Evolutionary conservation across 1,284 basidiomycete genomes (phyloP).

Genomic region (Microbotryomycetes sp.): DNA sequence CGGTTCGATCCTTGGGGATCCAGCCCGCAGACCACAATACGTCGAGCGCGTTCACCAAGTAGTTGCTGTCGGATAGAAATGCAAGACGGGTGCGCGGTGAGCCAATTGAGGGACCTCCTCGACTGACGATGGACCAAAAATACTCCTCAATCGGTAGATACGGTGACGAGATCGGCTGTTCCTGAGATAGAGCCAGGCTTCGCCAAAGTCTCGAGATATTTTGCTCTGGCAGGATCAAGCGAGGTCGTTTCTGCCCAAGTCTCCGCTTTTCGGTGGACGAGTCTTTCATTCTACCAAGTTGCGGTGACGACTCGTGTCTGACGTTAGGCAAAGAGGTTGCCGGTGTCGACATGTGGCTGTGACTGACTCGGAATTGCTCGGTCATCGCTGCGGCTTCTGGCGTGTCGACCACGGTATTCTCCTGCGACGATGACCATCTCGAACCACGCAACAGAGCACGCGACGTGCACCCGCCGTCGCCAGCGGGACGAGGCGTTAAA

Average conservation of each 20-base stretch:
- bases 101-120: neutral
- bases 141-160: neutral
- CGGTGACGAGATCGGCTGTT: neutral
- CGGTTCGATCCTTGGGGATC: neutral
- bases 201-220: neutral
- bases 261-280: no score
- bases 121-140: constrained; percentile 14
- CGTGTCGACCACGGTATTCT: no score
- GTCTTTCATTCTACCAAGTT: neutral
- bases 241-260: neutral
- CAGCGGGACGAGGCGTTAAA: neutral
- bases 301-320: no score
- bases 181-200: neutral
- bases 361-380: neutral
- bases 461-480: no score
- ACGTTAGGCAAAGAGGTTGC: neutral
- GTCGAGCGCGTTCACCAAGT: constrained; percentile 1
- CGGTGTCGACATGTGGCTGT: neutral
- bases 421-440: no score
- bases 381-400: neutral
- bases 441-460: no score
- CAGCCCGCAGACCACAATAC: constrained; percentile 21
- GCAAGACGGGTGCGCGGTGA: neutral
- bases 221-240: neutral
- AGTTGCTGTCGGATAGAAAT: constrained; percentile 7